phyloP scores from a whole-genome alignment of 2,329 filamentous ascomycete species.

The Triangularia setosa region DNA sequence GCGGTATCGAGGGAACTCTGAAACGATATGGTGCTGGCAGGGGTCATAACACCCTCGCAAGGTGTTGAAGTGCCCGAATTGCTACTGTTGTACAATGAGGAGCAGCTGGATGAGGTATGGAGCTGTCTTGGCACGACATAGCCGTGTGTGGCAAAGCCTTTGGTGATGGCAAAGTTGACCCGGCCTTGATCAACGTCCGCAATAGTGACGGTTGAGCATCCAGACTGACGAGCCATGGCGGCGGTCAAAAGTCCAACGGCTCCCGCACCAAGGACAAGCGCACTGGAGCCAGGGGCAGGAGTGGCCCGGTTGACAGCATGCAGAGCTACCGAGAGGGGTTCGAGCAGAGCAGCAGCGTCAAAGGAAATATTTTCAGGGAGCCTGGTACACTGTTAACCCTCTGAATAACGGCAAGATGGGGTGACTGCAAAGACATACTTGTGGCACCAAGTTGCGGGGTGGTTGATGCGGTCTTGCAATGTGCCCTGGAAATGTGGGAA shows the following conservation, averaged over 20 bases:
- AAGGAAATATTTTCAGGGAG: slow-evolving; percentile 58
- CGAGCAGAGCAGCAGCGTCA: slow-evolving; percentile 56
- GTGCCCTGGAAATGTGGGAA: slow-evolving; percentile 63
- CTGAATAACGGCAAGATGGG: background rate
- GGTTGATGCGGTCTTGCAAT: slow-evolving; percentile 59
- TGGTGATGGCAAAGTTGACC: slow-evolving; percentile 55
- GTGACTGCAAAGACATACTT: slow-evolving; percentile 40
- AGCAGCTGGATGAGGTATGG: slow-evolving; percentile 41
- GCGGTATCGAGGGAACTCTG: slow-evolving; percentile 49
- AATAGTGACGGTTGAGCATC: slow-evolving; percentile 56
- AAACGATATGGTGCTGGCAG: slow-evolving; percentile 42
- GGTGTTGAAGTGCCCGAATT: slow-evolving; percentile 51
- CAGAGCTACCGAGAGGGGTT: slow-evolving; percentile 59
- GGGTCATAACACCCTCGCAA: slow-evolving; percentile 40
- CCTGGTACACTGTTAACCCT: slow-evolving; percentile 33
- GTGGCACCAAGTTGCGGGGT: slow-evolving; percentile 59
- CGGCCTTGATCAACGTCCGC: slow-evolving; percentile 58
- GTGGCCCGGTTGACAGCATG: slow-evolving; percentile 56
- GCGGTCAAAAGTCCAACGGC: slow-evolving; percentile 61
- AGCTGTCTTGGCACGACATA: slow-evolving; percentile 48
- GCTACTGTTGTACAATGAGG: slow-evolving; percentile 40
- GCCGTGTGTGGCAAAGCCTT: slow-evolving; percentile 58
- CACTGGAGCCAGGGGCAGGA: slow-evolving; percentile 50
- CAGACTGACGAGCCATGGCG: slow-evolving; percentile 58
- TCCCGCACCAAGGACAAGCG: slow-evolving; percentile 62